These are phyloP conservation scores for Phycomyces nitens DNA, from an alignment of 192 early-diverging fungal species.

Conservation along the genomic window DNA sequence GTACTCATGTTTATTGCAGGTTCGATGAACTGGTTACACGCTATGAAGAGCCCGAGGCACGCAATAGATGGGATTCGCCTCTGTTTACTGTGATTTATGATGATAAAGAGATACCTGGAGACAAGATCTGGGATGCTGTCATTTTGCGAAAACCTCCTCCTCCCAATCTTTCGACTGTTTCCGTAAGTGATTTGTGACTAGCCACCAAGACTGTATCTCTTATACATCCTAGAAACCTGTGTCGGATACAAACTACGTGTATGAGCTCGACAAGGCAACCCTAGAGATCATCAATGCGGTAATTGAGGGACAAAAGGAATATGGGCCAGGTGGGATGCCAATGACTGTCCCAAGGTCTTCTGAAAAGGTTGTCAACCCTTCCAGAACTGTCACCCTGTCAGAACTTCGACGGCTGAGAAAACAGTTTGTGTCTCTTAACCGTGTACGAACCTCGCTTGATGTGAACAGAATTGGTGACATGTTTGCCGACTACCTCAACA, in stretches of 20 bases:
- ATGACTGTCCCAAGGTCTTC: constrained; percentile 56
- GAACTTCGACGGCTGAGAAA: constrained; percentile 77
- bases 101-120: constrained; percentile 59
- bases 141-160: constrained; percentile 68
- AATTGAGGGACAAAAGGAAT: constrained; percentile 73
- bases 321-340: constrained; percentile 44
- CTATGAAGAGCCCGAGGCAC: constrained; percentile 92
- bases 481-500: constrained; percentile 93
- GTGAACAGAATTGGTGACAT: constrained; percentile 69
- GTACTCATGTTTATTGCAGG: too few relatives aligned
- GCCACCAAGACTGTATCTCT: neutral
- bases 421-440: constrained; percentile 89
- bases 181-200: constrained; percentile 39
- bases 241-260: constrained; percentile 86
- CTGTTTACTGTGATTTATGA: constrained; percentile 85
- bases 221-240: constrained; percentile 66
- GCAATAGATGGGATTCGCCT: constrained; percentile 94
- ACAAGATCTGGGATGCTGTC: constrained; percentile 73
- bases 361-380: constrained; percentile 61
- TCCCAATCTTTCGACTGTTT: constrained; percentile 84
- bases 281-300: constrained; percentile 75
- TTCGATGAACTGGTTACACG: constrained; percentile 81
- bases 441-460: constrained; percentile 72
- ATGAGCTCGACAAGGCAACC: constrained; percentile 83
- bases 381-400: constrained; percentile 66